phyloP scores from a whole-genome alignment of 1,284 basidiomycete species.

The Takashimella koratensis region DNA sequence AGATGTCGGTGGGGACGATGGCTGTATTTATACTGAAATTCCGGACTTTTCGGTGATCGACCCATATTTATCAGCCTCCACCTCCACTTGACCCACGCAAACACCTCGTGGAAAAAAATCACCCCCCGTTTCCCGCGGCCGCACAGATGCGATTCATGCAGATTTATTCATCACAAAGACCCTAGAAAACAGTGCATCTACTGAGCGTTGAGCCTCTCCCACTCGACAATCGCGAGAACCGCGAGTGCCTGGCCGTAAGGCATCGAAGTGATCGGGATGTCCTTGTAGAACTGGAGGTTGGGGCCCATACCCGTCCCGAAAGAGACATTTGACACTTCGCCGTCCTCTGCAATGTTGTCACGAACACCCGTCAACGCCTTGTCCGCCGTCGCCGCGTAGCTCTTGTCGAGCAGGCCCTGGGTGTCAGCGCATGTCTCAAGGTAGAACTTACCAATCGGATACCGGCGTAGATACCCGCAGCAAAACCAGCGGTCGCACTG shows the following conservation, averaged over 20 bases:
- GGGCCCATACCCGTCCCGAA: slow-evolving; percentile 62
- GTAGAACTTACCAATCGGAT: slow-evolving; percentile 50
- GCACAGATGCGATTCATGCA: no score
- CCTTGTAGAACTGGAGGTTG: slow-evolving; percentile 57
- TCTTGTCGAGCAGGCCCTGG: slow-evolving; percentile 45
- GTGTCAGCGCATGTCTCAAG: neutral
- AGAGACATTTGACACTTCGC: slow-evolving; percentile 58
- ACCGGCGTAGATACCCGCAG: slow-evolving; percentile 59
- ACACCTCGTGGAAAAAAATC: no score
- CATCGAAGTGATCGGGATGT: slow-evolving; percentile 60
- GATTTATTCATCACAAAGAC: no score
- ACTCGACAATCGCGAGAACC: slow-evolving; percentile 47
- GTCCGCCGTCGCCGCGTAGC: slow-evolving; percentile 53
- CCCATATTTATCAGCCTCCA: neutral
- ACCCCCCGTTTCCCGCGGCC: no score
- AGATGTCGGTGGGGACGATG: neutral
- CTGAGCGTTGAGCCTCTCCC: slow-evolving; percentile 28
- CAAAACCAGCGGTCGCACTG: slow-evolving; percentile 61
- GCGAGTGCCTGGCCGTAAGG: slow-evolving; percentile 64
- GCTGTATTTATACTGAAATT: neutral
- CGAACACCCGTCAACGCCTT: slow-evolving; percentile 58
- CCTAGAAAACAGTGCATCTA: no score
- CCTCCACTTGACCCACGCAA: no score
- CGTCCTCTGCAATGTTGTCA: slow-evolving; percentile 55
- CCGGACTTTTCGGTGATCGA: neutral